Percentiles rank a stretch among this genome's conserved stretches.
Evolutionary conservation across 371 early-diverging fungal species (phyloP).

Genomic region (Apophysomyces variabilis): DNA sequence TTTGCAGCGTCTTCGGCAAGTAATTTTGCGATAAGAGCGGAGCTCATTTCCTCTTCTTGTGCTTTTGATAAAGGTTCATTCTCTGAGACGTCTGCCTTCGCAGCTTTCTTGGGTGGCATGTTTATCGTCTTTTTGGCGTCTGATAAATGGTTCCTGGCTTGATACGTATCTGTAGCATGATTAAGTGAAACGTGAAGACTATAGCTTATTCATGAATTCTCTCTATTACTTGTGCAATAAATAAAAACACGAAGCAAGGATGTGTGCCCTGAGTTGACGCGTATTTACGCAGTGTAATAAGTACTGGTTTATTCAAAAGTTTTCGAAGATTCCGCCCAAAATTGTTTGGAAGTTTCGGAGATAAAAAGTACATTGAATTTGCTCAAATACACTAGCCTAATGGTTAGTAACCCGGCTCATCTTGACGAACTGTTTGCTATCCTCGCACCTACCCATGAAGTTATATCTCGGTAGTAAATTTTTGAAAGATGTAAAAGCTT

Average conservation of each 20-base stretch:
- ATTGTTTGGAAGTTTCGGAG: background rate
- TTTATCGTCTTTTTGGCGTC: background rate
- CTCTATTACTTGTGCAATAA: background rate
- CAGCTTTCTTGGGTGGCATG: slow-evolving; percentile 5
- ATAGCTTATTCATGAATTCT: background rate
- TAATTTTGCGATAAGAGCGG: slow-evolving; percentile 78
- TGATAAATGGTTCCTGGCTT: background rate
- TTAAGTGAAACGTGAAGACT: background rate
- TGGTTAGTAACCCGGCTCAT: background rate
- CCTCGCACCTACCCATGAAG: background rate
- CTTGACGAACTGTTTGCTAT: background rate
- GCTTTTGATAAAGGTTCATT: slow-evolving; percentile 37
- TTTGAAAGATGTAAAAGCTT: background rate
- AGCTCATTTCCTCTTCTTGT: slow-evolving; percentile 82
- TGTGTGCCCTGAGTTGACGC: slow-evolving; percentile 12
- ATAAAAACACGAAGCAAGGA: slow-evolving; percentile 8
- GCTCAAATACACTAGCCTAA: too few species aligned
- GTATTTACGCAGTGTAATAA: background rate
- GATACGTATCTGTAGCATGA: slow-evolving; percentile 1
- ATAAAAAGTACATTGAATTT: too few species aligned
- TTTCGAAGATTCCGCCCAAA: background rate
- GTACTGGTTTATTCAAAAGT: background rate
- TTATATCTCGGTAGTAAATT: background rate
- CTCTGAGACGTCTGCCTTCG: background rate
- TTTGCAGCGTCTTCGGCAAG: slow-evolving; percentile 67